Evolutionary conservation across 495 filamentous ascomycete genomes (phyloP).

Genomic region (Daldinia childiae): DNA sequence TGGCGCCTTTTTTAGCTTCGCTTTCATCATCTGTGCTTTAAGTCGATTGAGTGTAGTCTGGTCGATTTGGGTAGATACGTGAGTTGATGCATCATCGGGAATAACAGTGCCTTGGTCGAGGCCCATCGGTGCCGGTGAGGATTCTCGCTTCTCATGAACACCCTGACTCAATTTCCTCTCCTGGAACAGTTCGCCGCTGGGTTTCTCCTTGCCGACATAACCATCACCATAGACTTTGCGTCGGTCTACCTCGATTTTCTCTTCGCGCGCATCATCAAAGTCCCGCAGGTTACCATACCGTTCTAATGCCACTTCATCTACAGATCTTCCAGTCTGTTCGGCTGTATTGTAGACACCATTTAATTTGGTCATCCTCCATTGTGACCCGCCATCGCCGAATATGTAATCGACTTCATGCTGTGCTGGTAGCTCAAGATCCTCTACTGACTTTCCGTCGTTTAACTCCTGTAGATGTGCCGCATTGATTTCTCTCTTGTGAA

Average conservation of each 20-base stretch:
- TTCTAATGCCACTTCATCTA: slow-evolving; percentile 85
- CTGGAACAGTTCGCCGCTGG: slow-evolving; percentile 84
- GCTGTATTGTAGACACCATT: slow-evolving; percentile 84
- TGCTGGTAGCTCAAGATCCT: slow-evolving; percentile 58
- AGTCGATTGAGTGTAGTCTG: slow-evolving; percentile 85
- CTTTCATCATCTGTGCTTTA: slow-evolving; percentile 93
- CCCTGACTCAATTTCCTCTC: slow-evolving; percentile 62
- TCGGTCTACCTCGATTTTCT: slow-evolving; percentile 90
- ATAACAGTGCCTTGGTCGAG: slow-evolving; percentile 57
- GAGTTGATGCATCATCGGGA: slow-evolving; percentile 52
- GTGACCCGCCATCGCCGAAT: slow-evolving; percentile 88
- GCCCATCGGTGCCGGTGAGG: slow-evolving; percentile 45
- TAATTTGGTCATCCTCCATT: slow-evolving; percentile 96
- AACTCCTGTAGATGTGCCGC: slow-evolving; percentile 69
- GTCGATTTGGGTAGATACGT: slow-evolving; percentile 65
- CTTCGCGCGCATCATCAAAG: slow-evolving; percentile 94
- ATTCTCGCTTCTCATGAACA: slow-evolving; percentile 60
- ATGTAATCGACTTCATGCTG: slow-evolving; percentile 78
- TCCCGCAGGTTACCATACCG: slow-evolving; percentile 82
- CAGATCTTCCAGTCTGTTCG: slow-evolving; percentile 71
- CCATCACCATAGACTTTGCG: slow-evolving; percentile 84
- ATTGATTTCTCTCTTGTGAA: slow-evolving; percentile 86
- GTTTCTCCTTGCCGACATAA: slow-evolving; percentile 88
- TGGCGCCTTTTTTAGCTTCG: slow-evolving; percentile 78
- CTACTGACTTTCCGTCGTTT: slow-evolving; percentile 50